Evolutionary conservation across 140 eudicot genomes (phyloP).

Genomic region (Cichorium intybus): DNA sequence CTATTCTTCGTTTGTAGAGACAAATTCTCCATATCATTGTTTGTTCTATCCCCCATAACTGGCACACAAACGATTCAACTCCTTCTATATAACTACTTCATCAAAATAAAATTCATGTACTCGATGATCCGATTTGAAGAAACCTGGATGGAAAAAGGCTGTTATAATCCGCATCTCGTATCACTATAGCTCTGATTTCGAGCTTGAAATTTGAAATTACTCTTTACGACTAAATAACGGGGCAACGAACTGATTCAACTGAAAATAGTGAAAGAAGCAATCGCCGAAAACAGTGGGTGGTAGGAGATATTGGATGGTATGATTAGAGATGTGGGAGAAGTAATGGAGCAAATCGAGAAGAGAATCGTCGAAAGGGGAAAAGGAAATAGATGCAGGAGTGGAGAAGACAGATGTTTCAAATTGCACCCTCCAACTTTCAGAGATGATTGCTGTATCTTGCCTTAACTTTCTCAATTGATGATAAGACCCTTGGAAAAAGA

Average conservation of each 20-base stretch:
- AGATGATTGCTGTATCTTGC: not conserved
- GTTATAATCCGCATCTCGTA: slow-evolving; percentile 32
- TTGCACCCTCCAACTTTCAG: slow-evolving; percentile 11
- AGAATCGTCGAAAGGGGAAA: slow-evolving; percentile 17
- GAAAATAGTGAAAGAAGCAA: slow-evolving; percentile 13
- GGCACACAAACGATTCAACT: not conserved
- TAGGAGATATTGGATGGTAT: not conserved
- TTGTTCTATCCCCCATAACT: slow-evolving; percentile 46
- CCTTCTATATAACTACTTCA: not conserved
- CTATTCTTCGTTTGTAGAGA: slow-evolving; percentile 31
- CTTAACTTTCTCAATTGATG: not conserved
- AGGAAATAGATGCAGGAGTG: slow-evolving; percentile 3
- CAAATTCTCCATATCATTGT: slow-evolving; percentile 50
- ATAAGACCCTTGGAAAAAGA: too few relatives aligned
- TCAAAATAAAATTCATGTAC: not conserved
- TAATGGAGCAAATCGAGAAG: slow-evolving; percentile 26
- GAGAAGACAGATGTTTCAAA: slow-evolving; percentile 9
- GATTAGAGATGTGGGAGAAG: slow-evolving; percentile 13
- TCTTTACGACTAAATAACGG: not conserved
- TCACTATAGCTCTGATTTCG: not conserved
- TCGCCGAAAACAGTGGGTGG: slow-evolving; percentile 6
- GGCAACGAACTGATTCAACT: not conserved
- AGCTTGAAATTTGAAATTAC: not conserved
- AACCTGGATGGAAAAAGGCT: slow-evolving; percentile 32
- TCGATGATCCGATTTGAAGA: slow-evolving; percentile 33